Evolutionary conservation across 306 rosid species (phyloP), one percentile per base, ranked within the genome.

Genomic region (Lablab purpureus): DNA sequence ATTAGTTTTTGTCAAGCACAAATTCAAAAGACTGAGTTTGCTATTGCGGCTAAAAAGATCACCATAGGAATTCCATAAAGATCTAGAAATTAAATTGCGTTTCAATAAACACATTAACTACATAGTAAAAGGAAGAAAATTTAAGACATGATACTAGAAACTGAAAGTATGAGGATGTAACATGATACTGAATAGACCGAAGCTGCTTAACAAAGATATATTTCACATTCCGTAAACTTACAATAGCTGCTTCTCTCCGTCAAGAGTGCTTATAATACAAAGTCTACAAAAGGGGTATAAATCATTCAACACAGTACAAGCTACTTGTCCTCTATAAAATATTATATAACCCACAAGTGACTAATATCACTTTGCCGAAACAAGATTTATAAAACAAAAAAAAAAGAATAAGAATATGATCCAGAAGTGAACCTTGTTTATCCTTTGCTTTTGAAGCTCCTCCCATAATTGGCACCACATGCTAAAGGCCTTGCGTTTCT

Each of bases 191-290:
- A 65, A 19, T 37, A 65, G 30, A 19, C 50, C 8, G 63, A 77
- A n/a, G 82, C 69, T 71, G 77, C 84, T 78, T 45, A 62, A 78
- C 82, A 80, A 72, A 77, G 80, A 81, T 86, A 80, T 73, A 77
- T 84, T 84, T 88, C 88, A 85, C 91, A 87, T 86, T 86, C 86
- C 81, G 85, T 58, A 76, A 77, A 78, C 82, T 84, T 82, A 68
- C 85, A 87, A 65, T 73, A 72, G 84, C 34, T 66, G 77, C 83
- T 80, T 71, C 78, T 71, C 78, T 73, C 67, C 65, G 64, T 80
- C 72, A 55, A 79, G 81, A 72, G 90, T 89, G 83, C 88, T 80
- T 88, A 88, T 86, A 84, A 88, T 84, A 87, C 84, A 85, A 28
- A 78, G 71, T 78, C 75, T 40, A 79, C 85, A 56, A 68, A 62